Evolutionary conservation across 495 filamentous ascomycete species (phyloP).

Genomic region (Aspergillus conjunctus): DNA sequence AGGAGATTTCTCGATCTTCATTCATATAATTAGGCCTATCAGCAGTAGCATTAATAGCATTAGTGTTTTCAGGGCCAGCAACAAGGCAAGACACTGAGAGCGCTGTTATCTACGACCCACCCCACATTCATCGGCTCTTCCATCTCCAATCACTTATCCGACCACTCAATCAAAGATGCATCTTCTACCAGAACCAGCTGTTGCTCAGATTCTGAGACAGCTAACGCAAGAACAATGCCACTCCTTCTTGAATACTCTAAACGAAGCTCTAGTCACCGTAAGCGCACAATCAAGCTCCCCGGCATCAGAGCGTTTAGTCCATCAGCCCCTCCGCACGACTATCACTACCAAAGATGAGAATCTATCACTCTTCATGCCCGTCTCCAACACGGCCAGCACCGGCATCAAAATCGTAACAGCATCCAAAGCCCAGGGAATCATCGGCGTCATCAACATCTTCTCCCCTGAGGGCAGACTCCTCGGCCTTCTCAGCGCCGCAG

Average conservation of each 20-base stretch:
- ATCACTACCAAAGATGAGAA: slow-evolving; percentile 65
- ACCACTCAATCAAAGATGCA: slow-evolving; percentile 36
- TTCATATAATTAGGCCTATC: slow-evolving; percentile 5
- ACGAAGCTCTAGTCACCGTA: slow-evolving; percentile 34
- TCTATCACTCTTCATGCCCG: slow-evolving; percentile 92
- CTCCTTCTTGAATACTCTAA: slow-evolving; percentile 35
- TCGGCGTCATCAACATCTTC: slow-evolving; percentile 80
- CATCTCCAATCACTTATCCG: neutral
- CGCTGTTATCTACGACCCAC: neutral
- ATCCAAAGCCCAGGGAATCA: slow-evolving; percentile 42
- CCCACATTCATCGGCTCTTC: neutral
- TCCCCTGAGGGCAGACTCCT: slow-evolving; percentile 65
- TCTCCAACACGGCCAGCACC: slow-evolving; percentile 56
- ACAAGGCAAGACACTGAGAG: neutral
- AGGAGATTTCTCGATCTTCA: neutral
- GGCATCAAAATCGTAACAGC: slow-evolving; percentile 66
- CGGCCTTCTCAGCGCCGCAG: slow-evolving; percentile 80
- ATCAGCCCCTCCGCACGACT: slow-evolving; percentile 76
- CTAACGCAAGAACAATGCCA: slow-evolving; percentile 39
- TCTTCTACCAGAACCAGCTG: slow-evolving; percentile 45
- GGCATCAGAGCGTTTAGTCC: slow-evolving; percentile 40
- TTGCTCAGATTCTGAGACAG: slow-evolving; percentile 40
- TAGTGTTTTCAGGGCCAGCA: neutral
- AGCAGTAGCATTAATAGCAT: neutral
- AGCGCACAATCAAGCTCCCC: slow-evolving; percentile 32